Evolutionary conservation across 495 filamentous ascomycete genomes (phyloP).

Genomic region (Podospora fimiseda): DNA sequence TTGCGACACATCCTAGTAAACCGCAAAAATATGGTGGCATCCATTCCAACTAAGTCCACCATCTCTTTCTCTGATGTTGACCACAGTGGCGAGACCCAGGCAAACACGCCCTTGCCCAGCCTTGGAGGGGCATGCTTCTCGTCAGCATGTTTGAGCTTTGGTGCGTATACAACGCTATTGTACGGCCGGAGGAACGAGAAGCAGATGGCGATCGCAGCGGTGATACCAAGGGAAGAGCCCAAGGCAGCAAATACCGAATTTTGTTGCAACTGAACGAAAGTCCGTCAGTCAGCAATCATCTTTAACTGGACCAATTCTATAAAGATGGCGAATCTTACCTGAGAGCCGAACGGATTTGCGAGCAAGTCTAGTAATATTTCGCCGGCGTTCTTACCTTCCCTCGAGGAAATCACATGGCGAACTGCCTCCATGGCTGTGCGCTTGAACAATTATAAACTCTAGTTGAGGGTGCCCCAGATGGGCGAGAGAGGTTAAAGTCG

Average conservation of each 20-base stretch:
- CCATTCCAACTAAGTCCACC: constrained; percentile 74
- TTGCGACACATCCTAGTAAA: constrained; percentile 89
- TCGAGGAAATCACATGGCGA: constrained; percentile 12
- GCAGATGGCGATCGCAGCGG: constrained; percentile 60
- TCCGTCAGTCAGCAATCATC: neutral
- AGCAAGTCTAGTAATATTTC: constrained; percentile 38
- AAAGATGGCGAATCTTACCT: constrained; percentile 25
- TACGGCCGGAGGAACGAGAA: constrained; percentile 90
- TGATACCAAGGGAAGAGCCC: constrained; percentile 72
- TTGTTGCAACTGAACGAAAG: constrained; percentile 25
- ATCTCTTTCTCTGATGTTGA: constrained; percentile 68
- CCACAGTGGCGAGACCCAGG: constrained; percentile 76
- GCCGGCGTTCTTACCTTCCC: constrained; percentile 23
- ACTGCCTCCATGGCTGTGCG: constrained; percentile 11
- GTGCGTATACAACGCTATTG: constrained; percentile 86
- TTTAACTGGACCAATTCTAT: too few species aligned
- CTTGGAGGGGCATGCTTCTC: constrained; percentile 89
- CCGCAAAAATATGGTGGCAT: constrained; percentile 84
- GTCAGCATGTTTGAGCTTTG: constrained; percentile 88
- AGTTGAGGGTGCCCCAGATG: constrained; percentile 2
- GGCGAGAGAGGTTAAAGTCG: constrained; percentile 7
- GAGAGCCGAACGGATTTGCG: constrained; percentile 42
- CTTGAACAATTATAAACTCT: neutral
- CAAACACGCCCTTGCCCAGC: constrained; percentile 75
- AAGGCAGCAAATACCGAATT: constrained; percentile 66